Base-by-base conservation (phyloP, 352 stramenopile genomes). In the Phytopythium sindhum region DNA sequence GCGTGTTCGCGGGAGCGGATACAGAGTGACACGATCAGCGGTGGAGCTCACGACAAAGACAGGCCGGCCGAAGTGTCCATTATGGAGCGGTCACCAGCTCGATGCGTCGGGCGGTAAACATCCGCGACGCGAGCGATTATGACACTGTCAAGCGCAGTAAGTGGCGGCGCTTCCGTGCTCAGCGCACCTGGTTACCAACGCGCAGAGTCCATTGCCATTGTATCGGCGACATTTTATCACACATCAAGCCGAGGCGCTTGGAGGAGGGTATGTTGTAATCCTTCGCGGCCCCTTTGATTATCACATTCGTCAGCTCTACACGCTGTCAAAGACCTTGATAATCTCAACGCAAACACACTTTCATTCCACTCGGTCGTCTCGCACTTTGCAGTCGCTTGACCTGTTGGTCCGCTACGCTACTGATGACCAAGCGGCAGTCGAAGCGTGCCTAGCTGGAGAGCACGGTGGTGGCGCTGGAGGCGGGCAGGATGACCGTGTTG, bases 401-500 rank as follows among this genome's bases (percentile, higher is more conserved):
- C 11, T 19, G 41, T 47, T 23, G 15, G 41, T 7, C 10, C 41
- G 19, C 41, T 44, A 44, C 39, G 15, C 39, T 44, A 44, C 39
- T 3, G 39, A 44, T 44, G 39, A 0, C 39, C 39, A 44, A 44
- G 4, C 39, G 1, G 6, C 12, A 44, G 48, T 26, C 28, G 12
- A 5, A 29, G 29, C 10, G 19, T 23, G n/a, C 24, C 55, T 60
- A 61, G 56, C 56, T 61, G n/a, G 56, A 53, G 24, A 61, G 65
- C 12, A 76, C 65, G 12, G 63, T 74, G 37, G 66, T 76, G 19
- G 53, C 28, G 28, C 64, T 60, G 0, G 67, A 78, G 0, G 63
- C 63, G 45, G 72, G 69, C n/a, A 76, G 61, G 41, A 80, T 33
- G 47, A 67, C 57, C 45, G 62, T 67, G 33, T 64, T 57, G 39